Percentiles rank a stretch among this genome's conserved stretches.
phyloP scores from a whole-genome alignment of 2,329 filamentous ascomycete genomes.

The Teratosphaeria nubilosa region DNA sequence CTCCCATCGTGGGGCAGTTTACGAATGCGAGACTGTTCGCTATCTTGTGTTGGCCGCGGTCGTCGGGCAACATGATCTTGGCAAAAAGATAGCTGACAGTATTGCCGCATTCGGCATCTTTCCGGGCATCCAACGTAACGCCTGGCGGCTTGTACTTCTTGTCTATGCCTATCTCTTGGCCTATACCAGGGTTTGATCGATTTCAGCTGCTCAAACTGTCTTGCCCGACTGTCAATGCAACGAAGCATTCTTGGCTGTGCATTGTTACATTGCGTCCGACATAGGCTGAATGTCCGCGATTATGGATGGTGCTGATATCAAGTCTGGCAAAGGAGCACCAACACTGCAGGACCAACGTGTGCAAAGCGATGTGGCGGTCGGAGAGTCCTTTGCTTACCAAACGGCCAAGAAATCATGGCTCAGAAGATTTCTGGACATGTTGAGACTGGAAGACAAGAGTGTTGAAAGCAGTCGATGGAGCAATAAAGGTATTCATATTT shows the following conservation, averaged over 20 bases:
- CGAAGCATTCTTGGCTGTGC: neutral
- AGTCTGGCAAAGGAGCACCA: neutral
- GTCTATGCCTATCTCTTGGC: neutral
- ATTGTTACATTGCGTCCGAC: neutral
- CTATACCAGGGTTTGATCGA: neutral
- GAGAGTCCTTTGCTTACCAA: neutral
- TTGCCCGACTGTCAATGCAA: neutral
- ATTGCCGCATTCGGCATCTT: neutral
- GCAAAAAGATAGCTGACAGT: neutral
- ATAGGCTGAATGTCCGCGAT: neutral
- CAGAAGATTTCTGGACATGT: slow-evolving; percentile 8
- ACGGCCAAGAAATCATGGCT: neutral
- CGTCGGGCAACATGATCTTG: slow-evolving; percentile 12
- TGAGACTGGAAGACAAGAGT: slow-evolving; percentile 6
- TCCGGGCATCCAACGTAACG: neutral
- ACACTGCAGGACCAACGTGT: neutral
- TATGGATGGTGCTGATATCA: neutral
- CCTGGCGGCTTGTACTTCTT: neutral
- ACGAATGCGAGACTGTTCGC: neutral
- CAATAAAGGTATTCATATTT: slow-evolving; percentile 2
- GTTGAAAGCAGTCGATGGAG: slow-evolving; percentile 3
- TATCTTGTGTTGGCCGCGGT: neutral
- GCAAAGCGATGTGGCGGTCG: neutral
- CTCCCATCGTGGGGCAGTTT: neutral
- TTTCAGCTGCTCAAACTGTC: neutral